Evolutionary conservation across 371 early-diverging fungal species (phyloP).

Genomic region (Blakeslea trispora): DNA sequence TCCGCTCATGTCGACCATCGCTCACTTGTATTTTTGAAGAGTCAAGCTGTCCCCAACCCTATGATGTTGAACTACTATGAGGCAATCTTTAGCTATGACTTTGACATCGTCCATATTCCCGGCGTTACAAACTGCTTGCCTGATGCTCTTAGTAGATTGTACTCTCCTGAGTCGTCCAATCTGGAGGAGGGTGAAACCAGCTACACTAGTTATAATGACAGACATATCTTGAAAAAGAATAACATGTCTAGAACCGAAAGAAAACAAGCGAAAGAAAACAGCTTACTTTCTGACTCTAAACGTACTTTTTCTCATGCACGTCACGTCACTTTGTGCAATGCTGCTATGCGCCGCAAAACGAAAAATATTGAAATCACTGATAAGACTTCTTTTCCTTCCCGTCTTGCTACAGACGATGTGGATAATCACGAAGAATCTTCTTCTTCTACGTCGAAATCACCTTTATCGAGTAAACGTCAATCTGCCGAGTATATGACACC

Average conservation of each 20-base stretch:
- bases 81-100: slow-evolving; percentile 4
- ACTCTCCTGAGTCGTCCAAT: neutral
- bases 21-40: neutral
- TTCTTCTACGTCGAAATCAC: too few relatives aligned
- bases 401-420: too few relatives aligned
- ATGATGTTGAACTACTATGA: slow-evolving; percentile 4
- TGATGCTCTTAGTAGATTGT: slow-evolving; percentile 14
- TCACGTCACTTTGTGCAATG: neutral
- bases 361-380: too few relatives aligned
- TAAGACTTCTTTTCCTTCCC: too few relatives aligned
- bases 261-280: too few relatives aligned
- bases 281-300: too few relatives aligned
- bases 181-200: slow-evolving; percentile 11
- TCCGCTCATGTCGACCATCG: slow-evolving; percentile 1
- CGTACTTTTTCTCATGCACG: neutral
- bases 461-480: neutral
- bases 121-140: slow-evolving; percentile 16
- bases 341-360: too few relatives aligned
- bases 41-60: neutral
- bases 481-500: slow-evolving; percentile 10
- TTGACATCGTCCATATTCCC: slow-evolving; percentile 13
- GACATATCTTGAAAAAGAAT: neutral
- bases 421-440: too few relatives aligned
- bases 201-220: neutral
- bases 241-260: neutral